Evolutionary conservation across 1,284 basidiomycete species (phyloP).

Genomic region (Neonothopanus nambi): DNA sequence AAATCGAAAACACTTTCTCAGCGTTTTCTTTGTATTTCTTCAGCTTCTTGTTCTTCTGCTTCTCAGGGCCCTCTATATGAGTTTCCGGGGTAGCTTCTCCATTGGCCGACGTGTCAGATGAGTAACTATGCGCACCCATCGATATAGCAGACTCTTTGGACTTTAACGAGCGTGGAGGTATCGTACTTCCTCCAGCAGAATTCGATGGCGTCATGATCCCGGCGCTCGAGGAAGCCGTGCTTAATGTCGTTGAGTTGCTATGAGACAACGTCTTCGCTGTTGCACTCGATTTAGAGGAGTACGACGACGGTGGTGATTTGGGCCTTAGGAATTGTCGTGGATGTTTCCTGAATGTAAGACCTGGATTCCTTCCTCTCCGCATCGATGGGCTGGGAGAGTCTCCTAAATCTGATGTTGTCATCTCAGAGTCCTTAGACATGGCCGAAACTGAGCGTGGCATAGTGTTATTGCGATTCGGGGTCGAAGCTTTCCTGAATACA

Average conservation of each 20-base stretch:
- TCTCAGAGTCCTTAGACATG: slow-evolving; percentile 56
- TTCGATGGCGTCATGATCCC: slow-evolving; percentile 58
- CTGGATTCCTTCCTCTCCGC: slow-evolving; percentile 63
- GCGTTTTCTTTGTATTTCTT: slow-evolving; percentile 83
- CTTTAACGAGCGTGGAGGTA: slow-evolving; percentile 58
- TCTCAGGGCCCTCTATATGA: slow-evolving; percentile 47
- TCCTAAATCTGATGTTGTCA: slow-evolving; percentile 30
- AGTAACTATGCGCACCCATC: slow-evolving; percentile 62
- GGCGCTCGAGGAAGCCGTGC: slow-evolving; percentile 49
- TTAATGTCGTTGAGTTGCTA: slow-evolving; percentile 48
- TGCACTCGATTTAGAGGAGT: slow-evolving; percentile 44
- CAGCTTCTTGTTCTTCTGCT: slow-evolving; percentile 66
- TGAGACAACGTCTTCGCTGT: slow-evolving; percentile 39
- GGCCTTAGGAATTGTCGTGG: slow-evolving; percentile 69
- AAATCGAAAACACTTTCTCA: slow-evolving; percentile 78
- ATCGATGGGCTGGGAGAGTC: slow-evolving; percentile 52
- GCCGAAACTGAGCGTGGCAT: slow-evolving; percentile 54
- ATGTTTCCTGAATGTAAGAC: slow-evolving; percentile 69
- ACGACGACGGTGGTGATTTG: slow-evolving; percentile 63
- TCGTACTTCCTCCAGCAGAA: slow-evolving; percentile 40
- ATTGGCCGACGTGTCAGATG: slow-evolving; percentile 68
- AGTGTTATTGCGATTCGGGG: slow-evolving; percentile 47
- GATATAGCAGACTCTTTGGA: slow-evolving; percentile 77
- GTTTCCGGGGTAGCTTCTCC: slow-evolving; percentile 41
- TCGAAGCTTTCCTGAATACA: slow-evolving; percentile 77